Evolutionary conservation across 257 asterid genomes (phyloP), one percentile per base, ranked within the genome.

Genomic region (Fraxinus americana): DNA sequence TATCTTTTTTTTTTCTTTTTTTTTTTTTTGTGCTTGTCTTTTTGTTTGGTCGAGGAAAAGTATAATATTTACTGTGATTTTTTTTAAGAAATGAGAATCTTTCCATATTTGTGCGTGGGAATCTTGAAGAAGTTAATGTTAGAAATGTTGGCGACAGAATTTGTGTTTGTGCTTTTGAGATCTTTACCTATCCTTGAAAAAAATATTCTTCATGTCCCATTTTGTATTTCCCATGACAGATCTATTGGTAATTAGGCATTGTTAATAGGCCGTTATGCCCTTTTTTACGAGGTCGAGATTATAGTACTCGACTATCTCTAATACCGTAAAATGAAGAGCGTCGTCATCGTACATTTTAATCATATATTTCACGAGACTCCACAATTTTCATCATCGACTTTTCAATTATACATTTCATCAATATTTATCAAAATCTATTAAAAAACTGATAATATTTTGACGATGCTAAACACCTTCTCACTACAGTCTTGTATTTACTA

Each of bases 161-260:
- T 82, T 72, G 43, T 16, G 35, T 77, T 84, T 82, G 82, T 80
- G 82, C 85, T 84, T 83, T 82, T 82, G 78, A 82, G 83, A 82
- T 71, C 75, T 65, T 70, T 54, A 69, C 76, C 71, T 67, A 59
- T 78, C 61, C 67, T 6, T 16, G 38, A 73, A 16, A 30, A 21
- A 36, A 8, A 34, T 4, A 30, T 45, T 34, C 52, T 36, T 71
- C 59, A 71, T 9, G 54, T 29, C 11, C 32, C 0, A 10, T 63
- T 63, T 63, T 61, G 32, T 9, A 27, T 25, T 63, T 59, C 4
- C 69, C 35, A 63, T 63, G 69, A 63, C 35, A 9, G 35, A 23
- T 63, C 69, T 13, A 61, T n/a, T 17, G 27, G 50, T 43, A 43
- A 43, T 43, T 43, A 43, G 16, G 16, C 50, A 43, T 43, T 43